Evolutionary conservation across 768 basidiomycete genomes (phyloP).

Genomic region (Trametes cinnabarina): DNA sequence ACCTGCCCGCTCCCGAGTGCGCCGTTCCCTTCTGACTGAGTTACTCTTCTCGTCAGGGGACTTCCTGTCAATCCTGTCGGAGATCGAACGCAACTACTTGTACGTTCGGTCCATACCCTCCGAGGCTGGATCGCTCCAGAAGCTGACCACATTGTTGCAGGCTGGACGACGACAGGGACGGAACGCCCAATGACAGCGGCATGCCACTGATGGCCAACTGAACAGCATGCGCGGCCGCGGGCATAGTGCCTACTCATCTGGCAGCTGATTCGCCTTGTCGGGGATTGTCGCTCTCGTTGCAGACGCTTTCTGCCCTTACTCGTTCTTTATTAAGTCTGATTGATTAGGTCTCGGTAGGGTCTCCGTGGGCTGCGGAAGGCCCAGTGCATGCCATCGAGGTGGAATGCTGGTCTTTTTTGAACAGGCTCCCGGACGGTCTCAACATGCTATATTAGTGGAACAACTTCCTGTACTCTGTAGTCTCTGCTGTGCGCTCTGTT

Average conservation of each 20-base stretch:
- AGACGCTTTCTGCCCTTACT: slow-evolving; percentile 1
- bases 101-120: slow-evolving; percentile 34
- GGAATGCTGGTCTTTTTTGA: slow-evolving; percentile 1
- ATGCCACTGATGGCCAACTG: slow-evolving; percentile 38
- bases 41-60: slow-evolving; percentile 57
- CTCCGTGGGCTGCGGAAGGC: background rate
- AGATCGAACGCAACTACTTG: slow-evolving; percentile 91
- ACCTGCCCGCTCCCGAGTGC: slow-evolving; percentile 4
- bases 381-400: background rate
- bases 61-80: slow-evolving; percentile 86
- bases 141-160: slow-evolving; percentile 38
- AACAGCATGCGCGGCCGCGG: slow-evolving; percentile 1
- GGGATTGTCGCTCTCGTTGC: background rate
- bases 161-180: slow-evolving; percentile 66
- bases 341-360: background rate
- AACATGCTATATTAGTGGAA: slow-evolving; percentile 8
- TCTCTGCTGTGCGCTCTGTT: background rate
- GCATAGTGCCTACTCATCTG: slow-evolving; percentile 10
- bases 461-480: slow-evolving; percentile 3
- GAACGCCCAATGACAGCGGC: slow-evolving; percentile 55
- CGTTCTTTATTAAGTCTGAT: slow-evolving; percentile 4
- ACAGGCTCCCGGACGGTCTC: slow-evolving; percentile 7
- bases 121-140: slow-evolving; percentile 7
- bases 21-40: background rate
- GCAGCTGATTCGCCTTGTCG: slow-evolving; percentile 3